Percentiles rank a stretch among this genome's conserved stretches.
These are phyloP conservation scores for Nothophoma quercina DNA, from an alignment of 2,329 filamentous ascomycete genomes.

Conservation along the genomic window DNA sequence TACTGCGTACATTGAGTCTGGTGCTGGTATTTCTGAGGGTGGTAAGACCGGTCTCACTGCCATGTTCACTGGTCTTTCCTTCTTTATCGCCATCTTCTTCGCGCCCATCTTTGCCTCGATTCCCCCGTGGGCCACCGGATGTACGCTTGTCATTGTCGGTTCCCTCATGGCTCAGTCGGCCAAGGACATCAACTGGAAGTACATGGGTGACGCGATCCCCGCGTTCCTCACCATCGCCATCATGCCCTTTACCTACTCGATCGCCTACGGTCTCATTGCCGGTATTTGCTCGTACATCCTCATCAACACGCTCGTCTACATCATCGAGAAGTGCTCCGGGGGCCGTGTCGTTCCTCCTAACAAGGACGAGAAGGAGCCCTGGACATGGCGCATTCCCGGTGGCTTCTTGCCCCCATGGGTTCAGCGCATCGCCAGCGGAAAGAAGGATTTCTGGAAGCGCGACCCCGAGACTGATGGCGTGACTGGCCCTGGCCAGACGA, in stretches of 20 bases:
- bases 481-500: conserved; percentile 30
- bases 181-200: conserved; percentile 84
- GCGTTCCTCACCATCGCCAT: conserved; percentile 83
- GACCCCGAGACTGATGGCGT: conserved; percentile 39
- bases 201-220: conserved; percentile 82
- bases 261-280: conserved; percentile 84
- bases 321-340: conserved; percentile 70
- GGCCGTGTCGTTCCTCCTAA: conserved; percentile 78
- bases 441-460: conserved; percentile 74
- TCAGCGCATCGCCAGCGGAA: conserved; percentile 67
- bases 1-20: conserved; percentile 88
- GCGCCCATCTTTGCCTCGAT: conserved; percentile 90
- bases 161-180: conserved; percentile 83
- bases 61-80: conserved; percentile 79
- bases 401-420: conserved; percentile 80
- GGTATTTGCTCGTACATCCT: conserved; percentile 79
- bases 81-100: conserved; percentile 83
- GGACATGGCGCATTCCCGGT: conserved; percentile 79
- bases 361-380: conserved; percentile 78
- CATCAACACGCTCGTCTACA: conserved; percentile 75
- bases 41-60: conserved; percentile 86
- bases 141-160: conserved; percentile 87
- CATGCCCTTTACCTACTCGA: conserved; percentile 91
- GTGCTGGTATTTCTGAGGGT: conserved; percentile 87
- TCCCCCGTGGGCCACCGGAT: conserved; percentile 87